Base-by-base conservation (phyloP, 805 yeast species). In the Phaffomyces opuntiae region DNA sequence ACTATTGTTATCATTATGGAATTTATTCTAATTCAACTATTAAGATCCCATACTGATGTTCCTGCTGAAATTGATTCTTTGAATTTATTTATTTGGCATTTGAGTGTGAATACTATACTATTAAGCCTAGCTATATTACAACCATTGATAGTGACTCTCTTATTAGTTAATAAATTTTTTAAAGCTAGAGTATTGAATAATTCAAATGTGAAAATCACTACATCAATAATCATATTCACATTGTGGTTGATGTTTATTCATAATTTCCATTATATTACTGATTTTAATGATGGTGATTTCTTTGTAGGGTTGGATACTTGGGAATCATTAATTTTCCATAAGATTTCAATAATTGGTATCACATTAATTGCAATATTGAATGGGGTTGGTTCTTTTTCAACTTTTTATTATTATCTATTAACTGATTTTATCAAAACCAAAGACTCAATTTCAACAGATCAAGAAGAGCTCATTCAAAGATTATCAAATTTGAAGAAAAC, bases 311-410 rank as follows among this genome's bases (percentile, higher is more conserved):
- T 42, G 7, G 45, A 39, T 29, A 48, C 38, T 33, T 39, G 48
- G 35, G 17, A 48, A 13, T 49, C 55, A 8, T 47, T 47, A 13
- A 48, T 46, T 17, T 38, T 53, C 1, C 56, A 54, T 31, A 50
- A 56, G 33, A 39, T 58, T 3, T 51, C 59, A 9, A 49, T 58
- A 27, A 50, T 60, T 43, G 63, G 63, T 3, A 51, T 60, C 2
- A 56, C 61, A 8, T 40, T 60, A 19, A 58, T 58, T 39, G 54
- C 60, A 2, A 41, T 48, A 3, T 37, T 60, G 31, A 58, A 58
- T 40, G 63, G 63, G 1, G 42, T 60, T 31, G 63, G 62, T 31
- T 58, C 63, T 9, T 48, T 49, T 27, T 60, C 63, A 9, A 56
- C 60, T 0, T 54, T 55, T 26, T 60, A 60, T 43, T 60, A 58